Evolutionary conservation across 2,329 filamentous ascomycete genomes (phyloP), one percentile per base, ranked within the genome.

Genomic region (Bipolaris zeicola): DNA sequence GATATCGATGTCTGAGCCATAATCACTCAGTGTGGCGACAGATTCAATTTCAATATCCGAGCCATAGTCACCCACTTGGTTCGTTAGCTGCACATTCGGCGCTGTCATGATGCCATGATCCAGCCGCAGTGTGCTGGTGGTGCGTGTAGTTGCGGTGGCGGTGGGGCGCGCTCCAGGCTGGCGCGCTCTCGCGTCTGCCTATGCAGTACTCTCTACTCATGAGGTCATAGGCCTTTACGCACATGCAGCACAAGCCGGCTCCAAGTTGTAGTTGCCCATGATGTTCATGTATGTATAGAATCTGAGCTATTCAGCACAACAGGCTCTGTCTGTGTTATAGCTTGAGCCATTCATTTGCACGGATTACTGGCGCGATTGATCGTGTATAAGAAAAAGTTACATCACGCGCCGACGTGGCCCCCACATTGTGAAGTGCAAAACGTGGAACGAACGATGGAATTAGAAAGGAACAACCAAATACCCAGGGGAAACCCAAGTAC

Each of bases 1-100:
- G 62, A 87, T 81, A 10, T 80, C 77, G 62, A 88, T 83, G 56
- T 89, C 87, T 2, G 85, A 87, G 57, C 86, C 87, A 81, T 89
- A 89, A 64, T 89, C 86, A 72, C 84, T 87, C 57, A 58, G 51
- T n/a, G 64, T 52, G 36, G 60, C 37, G 28, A 64, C 24, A 20
- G 63, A 65, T 61, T 85, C 82, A 3, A 79, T 73, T 6, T 83
- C 81, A 62, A 88, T 81, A 58, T 89, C 86, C 5, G 84, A 86
- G 58, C 85, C 87, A 80, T 88, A 89, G 62, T 88, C 85, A 72
- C 83, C 87, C 14, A 45, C 52, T 33, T 52, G 14, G 20, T 57
- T 55, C 20, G 56, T 60, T 36, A 48, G 48, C 56, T 62, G 54
- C 43, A 53, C 54, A 34, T 50, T 34, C n/a, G 51, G 34, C 36